phyloP scores from a whole-genome alignment of 148 eudicot genomes.

The Heliosperma pusillum region DNA sequence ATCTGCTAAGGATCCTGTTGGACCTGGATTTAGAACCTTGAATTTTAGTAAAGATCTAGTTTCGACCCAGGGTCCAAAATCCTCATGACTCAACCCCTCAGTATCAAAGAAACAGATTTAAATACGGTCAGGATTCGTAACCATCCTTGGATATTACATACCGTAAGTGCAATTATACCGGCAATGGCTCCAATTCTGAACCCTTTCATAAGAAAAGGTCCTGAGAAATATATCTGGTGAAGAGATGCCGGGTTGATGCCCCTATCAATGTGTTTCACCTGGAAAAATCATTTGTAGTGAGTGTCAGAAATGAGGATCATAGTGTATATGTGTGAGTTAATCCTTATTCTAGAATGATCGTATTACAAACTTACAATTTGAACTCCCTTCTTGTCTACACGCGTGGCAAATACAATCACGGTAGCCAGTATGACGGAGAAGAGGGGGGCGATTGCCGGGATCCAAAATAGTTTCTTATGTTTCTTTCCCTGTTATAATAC shows the following conservation, averaged over 20 bases:
- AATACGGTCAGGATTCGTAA: not conserved
- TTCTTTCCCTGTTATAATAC: constrained; percentile 59
- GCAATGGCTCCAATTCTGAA: constrained; percentile 62
- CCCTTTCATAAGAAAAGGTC: constrained; percentile 49
- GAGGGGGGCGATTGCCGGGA: constrained; percentile 86
- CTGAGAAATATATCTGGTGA: constrained; percentile 46
- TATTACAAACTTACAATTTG: constrained; percentile 49
- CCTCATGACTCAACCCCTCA: too few relatives aligned
- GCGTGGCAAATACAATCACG: constrained; percentile 58
- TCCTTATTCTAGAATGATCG: not conserved
- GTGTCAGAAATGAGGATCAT: not conserved
- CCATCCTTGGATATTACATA: constrained; percentile 25
- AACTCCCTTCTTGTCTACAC: constrained; percentile 68
- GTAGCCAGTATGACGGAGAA: constrained; percentile 69
- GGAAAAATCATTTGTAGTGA: not conserved
- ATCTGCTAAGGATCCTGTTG: too few relatives aligned
- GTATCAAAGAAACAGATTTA: too few relatives aligned
- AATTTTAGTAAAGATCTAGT: too few relatives aligned
- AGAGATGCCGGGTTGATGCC: constrained; percentile 72
- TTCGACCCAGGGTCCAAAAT: too few relatives aligned
- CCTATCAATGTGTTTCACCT: constrained; percentile 62
- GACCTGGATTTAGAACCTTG: too few relatives aligned
- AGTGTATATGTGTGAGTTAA: not conserved
- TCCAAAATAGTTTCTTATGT: constrained; percentile 73
- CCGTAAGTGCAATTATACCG: constrained; percentile 72